A percentile compares a stretch with the other conserved stretches of the same genome.
Conservation (phyloP, 2,329 filamentous ascomycete species). For the Tolypocladium endophyticum region DNA sequence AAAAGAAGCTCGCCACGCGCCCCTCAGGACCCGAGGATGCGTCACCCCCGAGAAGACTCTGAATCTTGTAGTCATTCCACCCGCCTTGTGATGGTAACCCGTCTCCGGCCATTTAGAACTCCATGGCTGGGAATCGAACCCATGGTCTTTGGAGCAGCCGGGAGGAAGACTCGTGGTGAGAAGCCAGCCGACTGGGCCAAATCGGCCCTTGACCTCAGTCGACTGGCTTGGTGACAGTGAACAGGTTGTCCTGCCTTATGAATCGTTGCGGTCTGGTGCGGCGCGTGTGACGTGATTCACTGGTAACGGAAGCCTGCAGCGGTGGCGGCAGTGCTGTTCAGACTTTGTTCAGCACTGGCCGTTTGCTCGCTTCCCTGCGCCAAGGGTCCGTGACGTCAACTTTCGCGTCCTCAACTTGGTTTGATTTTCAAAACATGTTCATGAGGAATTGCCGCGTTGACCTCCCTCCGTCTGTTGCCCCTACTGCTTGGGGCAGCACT, state of each 20-base stretch:
- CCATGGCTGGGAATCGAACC: background rate
- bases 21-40: background rate
- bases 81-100: background rate
- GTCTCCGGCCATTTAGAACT: background rate
- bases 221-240: background rate
- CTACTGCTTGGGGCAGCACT: background rate
- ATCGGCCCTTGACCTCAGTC: background rate
- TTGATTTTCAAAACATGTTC: background rate
- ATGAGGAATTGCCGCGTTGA: background rate
- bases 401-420: background rate
- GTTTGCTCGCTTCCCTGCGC: background rate
- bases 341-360: background rate
- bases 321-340: background rate
- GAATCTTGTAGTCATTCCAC: background rate
- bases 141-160: background rate
- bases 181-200: background rate
- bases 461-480: background rate
- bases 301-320: background rate
- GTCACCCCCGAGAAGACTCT: background rate
- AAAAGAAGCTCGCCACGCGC: background rate
- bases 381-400: background rate
- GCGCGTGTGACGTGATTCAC: background rate
- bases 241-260: background rate
- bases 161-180: background rate
- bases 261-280: background rate